Percentiles rank a stretch among this genome's conserved stretches.
Evolutionary conservation across 441 rosid species (phyloP).

Genomic region (Populus hybrid): DNA sequence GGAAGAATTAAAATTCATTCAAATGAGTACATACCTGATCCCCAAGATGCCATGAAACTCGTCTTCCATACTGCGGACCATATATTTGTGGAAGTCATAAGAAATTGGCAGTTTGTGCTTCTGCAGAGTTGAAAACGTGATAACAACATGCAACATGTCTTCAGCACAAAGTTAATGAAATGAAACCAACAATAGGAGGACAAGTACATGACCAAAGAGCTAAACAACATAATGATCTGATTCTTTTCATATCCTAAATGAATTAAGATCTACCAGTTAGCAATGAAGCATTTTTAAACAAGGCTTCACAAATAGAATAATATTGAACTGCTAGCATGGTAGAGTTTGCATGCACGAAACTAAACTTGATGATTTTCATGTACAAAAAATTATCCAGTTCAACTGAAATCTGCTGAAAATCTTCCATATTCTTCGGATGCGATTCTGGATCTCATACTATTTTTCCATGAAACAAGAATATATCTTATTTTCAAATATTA

Average conservation of each 20-base stretch:
- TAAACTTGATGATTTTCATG: background rate
- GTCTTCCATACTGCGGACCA: constrained; percentile 97
- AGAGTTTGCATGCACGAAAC: background rate
- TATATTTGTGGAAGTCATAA: constrained; percentile 82
- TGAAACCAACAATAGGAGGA: background rate
- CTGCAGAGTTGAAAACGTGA: constrained; percentile 36
- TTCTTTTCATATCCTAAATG: background rate
- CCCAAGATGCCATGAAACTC: constrained; percentile 94
- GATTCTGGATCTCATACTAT: background rate
- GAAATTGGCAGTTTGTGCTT: constrained; percentile 87
- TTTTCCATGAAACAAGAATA: background rate
- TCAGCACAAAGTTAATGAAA: constrained; percentile 4
- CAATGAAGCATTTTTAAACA: background rate
- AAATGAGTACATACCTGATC: constrained; percentile 51
- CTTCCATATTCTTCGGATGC: background rate
- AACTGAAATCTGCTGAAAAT: too few species aligned
- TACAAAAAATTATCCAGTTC: background rate
- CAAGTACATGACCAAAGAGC: background rate
- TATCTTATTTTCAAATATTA: background rate
- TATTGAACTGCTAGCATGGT: background rate
- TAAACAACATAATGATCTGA: background rate
- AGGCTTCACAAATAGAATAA: background rate
- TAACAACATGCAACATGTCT: constrained; percentile 10
- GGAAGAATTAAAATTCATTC: background rate
- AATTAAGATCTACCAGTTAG: background rate